phyloP scores from a whole-genome alignment of 176 grass and related monocot species.

The Ensete ventricosum region DNA sequence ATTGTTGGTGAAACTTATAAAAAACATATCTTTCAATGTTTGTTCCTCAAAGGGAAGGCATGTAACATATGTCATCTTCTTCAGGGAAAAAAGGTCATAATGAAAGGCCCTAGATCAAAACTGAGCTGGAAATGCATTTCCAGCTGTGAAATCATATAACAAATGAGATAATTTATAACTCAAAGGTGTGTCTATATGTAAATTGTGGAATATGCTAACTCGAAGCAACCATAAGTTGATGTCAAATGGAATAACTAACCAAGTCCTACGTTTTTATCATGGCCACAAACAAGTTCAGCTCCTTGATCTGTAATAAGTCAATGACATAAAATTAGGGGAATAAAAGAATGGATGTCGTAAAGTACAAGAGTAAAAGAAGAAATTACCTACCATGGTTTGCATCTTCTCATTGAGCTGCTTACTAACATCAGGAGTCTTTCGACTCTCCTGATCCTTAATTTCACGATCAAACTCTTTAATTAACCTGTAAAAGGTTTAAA shows the following conservation, averaged over 20 bases:
- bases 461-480: constrained; percentile 72
- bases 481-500: constrained; percentile 32
- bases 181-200: too few species aligned
- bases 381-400: constrained; percentile 63
- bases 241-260: neutral
- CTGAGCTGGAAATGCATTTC: too few species aligned
- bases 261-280: constrained; percentile 77
- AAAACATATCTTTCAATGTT: too few species aligned
- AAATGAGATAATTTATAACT: too few species aligned
- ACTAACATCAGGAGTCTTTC: constrained; percentile 47
- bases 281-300: constrained; percentile 81
- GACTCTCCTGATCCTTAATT: constrained; percentile 69
- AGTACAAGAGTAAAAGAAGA: neutral
- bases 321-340: constrained; percentile 16
- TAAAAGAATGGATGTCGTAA: neutral
- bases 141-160: too few species aligned
- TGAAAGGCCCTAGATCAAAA: too few species aligned
- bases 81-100: too few species aligned
- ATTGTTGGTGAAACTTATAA: too few species aligned
- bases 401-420: constrained; percentile 93
- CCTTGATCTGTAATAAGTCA: constrained; percentile 57
- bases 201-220: too few species aligned
- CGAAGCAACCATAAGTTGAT: neutral
- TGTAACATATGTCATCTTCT: too few species aligned
- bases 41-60: too few species aligned